Percentiles rank a stretch among this genome's conserved stretches.
Evolutionary conservation across 371 early-diverging fungal species (phyloP).

Genomic region (Mucor ambiguus): DNA sequence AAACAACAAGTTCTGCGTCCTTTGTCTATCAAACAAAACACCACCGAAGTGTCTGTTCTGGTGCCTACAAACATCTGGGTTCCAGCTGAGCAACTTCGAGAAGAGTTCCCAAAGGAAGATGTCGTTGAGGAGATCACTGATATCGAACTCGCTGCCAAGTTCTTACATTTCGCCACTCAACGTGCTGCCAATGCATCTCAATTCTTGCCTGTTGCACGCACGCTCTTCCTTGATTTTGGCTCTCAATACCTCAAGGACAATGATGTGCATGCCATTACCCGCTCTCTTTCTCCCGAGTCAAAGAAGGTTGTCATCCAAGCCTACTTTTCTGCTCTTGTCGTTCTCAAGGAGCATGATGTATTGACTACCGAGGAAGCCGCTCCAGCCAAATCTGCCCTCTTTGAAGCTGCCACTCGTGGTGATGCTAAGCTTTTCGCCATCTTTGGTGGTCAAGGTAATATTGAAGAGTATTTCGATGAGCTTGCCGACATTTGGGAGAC

Average conservation of each 20-base stretch:
- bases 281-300: constrained; percentile 58
- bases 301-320: constrained; percentile 75
- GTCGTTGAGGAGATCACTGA: constrained; percentile 64
- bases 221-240: constrained; percentile 80
- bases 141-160: constrained; percentile 76
- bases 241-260: constrained; percentile 77
- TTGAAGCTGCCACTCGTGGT: constrained; percentile 67
- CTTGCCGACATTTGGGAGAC: constrained; percentile 78
- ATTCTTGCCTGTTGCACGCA: constrained; percentile 74
- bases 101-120: constrained; percentile 65
- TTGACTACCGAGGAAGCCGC: constrained; percentile 48
- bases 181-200: constrained; percentile 63
- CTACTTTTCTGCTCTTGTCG: constrained; percentile 80
- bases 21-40: constrained; percentile 79
- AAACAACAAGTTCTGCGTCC: constrained; percentile 69
- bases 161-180: constrained; percentile 71
- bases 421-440: constrained; percentile 80
- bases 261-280: constrained; percentile 84
- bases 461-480: constrained; percentile 95
- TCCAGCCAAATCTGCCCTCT: constrained; percentile 61
- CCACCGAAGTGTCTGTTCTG: constrained; percentile 81
- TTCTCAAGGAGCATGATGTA: constrained; percentile 57
- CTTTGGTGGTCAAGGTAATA: constrained; percentile 97
- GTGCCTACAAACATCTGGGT: constrained; percentile 89
- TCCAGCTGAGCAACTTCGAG: constrained; percentile 86